Evolutionary conservation across 768 basidiomycete species (phyloP).

Genomic region (Serpula lacrymans): DNA sequence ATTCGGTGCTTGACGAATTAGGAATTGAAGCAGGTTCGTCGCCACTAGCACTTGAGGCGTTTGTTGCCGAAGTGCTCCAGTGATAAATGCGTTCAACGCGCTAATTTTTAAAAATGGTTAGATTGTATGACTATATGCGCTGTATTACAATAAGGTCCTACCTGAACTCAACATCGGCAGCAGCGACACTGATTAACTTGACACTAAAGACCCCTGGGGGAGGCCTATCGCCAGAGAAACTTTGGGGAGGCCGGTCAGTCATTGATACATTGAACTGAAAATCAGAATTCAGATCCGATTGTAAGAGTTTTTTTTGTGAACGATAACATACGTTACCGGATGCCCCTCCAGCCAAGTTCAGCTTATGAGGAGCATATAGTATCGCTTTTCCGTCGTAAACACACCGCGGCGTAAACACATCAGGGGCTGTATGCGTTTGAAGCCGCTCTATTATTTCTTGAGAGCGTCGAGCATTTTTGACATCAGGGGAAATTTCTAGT

Average conservation of each 20-base stretch:
- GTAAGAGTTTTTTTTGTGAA: neutral
- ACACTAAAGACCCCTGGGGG: conserved; percentile 27
- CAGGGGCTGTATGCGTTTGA: conserved; percentile 33
- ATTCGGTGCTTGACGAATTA: conserved; percentile 46
- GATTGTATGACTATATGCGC: neutral
- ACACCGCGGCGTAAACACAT: conserved; percentile 37
- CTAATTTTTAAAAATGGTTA: conserved; percentile 7
- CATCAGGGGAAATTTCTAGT: conserved; percentile 17
- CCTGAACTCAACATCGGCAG: conserved; percentile 34
- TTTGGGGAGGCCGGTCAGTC: conserved; percentile 18
- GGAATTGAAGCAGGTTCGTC: conserved; percentile 45
- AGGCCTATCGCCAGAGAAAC: conserved; percentile 3
- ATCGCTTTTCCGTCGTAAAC: conserved; percentile 47
- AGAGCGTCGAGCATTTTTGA: conserved; percentile 14
- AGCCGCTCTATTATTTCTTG: conserved; percentile 31
- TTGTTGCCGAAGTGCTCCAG: conserved; percentile 19
- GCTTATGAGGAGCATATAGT: conserved; percentile 32
- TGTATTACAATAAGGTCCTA: conserved; percentile 15
- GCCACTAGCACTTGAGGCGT: conserved; percentile 32
- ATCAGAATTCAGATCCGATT: too few species aligned
- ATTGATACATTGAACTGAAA: conserved; percentile 36
- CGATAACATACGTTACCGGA: conserved; percentile 26
- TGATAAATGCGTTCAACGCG: conserved; percentile 21
- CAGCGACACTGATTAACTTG: conserved; percentile 35
- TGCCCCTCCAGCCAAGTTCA: conserved; percentile 28